phyloP scores from a whole-genome alignment of 495 filamentous ascomycete genomes.

The Aspergillus kassunensis region DNA sequence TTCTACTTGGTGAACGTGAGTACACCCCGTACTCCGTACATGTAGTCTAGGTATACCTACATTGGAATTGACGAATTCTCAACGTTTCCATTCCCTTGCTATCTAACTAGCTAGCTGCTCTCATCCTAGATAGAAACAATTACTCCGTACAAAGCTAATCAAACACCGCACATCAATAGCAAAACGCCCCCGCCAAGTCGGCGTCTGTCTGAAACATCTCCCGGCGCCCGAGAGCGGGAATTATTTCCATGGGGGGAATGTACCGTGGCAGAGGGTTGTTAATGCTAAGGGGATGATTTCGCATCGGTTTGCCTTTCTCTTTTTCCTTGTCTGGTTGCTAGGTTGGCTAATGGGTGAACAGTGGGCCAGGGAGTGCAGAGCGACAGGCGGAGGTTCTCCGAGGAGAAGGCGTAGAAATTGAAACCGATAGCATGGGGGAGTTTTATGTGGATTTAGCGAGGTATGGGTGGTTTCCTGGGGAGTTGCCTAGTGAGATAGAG shows the following conservation, averaged over 20 bases:
- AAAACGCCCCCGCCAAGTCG: slow-evolving; percentile 75
- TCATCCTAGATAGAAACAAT: too few species aligned
- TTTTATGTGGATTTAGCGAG: slow-evolving; percentile 60
- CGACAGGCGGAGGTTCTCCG: slow-evolving; percentile 66
- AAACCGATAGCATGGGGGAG: slow-evolving; percentile 61
- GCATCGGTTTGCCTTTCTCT: slow-evolving; percentile 52
- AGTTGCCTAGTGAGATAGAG: slow-evolving; percentile 34
- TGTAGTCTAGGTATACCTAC: too few species aligned
- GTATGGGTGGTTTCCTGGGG: slow-evolving; percentile 74
- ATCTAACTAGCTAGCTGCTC: background rate
- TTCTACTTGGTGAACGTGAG: slow-evolving; percentile 75
- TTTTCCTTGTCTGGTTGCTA: background rate
- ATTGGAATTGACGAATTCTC: too few species aligned
- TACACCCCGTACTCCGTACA: too few species aligned
- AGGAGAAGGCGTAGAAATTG: slow-evolving; percentile 66
- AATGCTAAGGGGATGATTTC: slow-evolving; percentile 83
- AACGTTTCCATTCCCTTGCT: too few species aligned
- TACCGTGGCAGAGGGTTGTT: slow-evolving; percentile 93
- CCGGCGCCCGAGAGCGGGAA: slow-evolving; percentile 41
- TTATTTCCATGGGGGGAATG: slow-evolving; percentile 67
- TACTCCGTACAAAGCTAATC: too few species aligned
- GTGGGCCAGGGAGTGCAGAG: slow-evolving; percentile 62
- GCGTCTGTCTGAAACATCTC: slow-evolving; percentile 82
- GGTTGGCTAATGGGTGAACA: slow-evolving; percentile 21
- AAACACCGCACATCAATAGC: too few species aligned